Base-by-base conservation (phyloP, 371 early-diverging fungal genomes). In the Apophysomyces ossiformis region DNA sequence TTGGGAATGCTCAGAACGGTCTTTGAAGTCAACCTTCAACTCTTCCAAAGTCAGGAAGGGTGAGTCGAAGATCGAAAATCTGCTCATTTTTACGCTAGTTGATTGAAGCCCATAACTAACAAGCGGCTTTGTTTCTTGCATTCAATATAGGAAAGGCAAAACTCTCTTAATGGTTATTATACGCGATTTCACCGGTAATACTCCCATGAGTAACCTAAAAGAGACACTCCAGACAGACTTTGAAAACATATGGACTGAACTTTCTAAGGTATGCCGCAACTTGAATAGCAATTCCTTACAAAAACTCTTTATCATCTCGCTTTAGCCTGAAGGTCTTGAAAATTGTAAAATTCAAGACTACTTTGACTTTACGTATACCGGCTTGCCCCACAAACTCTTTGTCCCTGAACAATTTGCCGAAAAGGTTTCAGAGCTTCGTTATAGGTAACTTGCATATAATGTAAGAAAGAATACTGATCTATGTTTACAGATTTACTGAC, bases 1-100 rank as follows among this genome's bases (percentile, higher is more conserved):
- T 95, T 99, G 96, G 97, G 97, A n/a, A 81, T 99, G 58, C 84
- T 99, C 47, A 97, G 96, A 77, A 98, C 98, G 9, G 99, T 99
- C 2, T 90, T 99, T 76, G 99, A 99, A 69, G 99, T 99, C 63
- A 96, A 99, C 72, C 77, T 98, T 63, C 95, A 97, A 75, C 88
- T 99, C 18, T 98, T 98, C 79, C 96, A 96, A 66, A 85, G 83
- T 66, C 82, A 86, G 75, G 79, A 83, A 77, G 79, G 83, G 85
- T 81, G 77, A 66, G 63, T 71, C 8, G n/a, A 45, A 11, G 54
- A 6, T 41, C 38, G 26, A n/a, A 37, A 11, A 37, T 61, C 41
- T 50, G 26, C 44, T 7, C 43, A 41, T n/a, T 58, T 26, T 32
- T 7, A 8, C 50, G 60, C 16, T 26, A 26, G 1, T 26, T 2